A percentile compares a stretch with the other conserved stretches of the same genome.
Conservation (phyloP, 2,329 filamentous ascomycete genomes). For the Xylaria hypoxylon region DNA sequence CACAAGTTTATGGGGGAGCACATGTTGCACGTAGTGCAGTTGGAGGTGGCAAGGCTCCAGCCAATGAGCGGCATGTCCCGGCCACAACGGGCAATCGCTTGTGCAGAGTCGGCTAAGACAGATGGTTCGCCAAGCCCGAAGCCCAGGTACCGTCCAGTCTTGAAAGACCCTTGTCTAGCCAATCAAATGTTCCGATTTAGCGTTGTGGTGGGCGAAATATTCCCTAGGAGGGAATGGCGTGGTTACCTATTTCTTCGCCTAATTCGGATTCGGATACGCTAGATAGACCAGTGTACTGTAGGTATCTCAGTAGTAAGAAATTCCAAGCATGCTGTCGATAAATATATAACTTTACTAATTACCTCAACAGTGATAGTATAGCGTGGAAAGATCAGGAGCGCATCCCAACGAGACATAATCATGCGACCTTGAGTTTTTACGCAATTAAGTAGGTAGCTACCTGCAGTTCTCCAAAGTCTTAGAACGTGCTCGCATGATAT, state of each 20-base stretch:
- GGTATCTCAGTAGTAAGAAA: background rate
- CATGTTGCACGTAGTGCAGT: conserved; percentile 20
- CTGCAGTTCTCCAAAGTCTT: conserved; percentile 7
- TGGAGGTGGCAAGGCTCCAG: conserved; percentile 16
- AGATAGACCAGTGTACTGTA: background rate
- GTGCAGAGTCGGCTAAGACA: conserved; percentile 28
- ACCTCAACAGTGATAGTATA: too few relatives aligned
- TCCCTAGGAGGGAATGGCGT: conserved; percentile 8
- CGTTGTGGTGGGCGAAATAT: background rate
- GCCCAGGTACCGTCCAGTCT: background rate
- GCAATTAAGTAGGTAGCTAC: conserved; percentile 8
- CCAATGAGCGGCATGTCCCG: conserved; percentile 29
- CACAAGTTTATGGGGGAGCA: conserved; percentile 13
- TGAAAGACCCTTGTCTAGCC: conserved; percentile 2
- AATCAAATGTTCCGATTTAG: conserved; percentile 17
- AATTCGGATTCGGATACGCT: conserved; percentile 4
- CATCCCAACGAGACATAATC: background rate
- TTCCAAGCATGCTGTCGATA: background rate
- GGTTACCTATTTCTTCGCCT: conserved; percentile 2
- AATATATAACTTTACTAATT: background rate
- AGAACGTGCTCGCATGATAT: conserved; percentile 11
- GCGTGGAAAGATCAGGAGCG: background rate
- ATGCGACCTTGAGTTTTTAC: background rate
- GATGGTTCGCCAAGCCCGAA: conserved; percentile 4
- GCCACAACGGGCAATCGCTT: conserved; percentile 34